Percentiles rank a stretch among this genome's conserved stretches.
Conservation (phyloP, 176 grass and related monocot species). For the Carex scoparia region DNA sequence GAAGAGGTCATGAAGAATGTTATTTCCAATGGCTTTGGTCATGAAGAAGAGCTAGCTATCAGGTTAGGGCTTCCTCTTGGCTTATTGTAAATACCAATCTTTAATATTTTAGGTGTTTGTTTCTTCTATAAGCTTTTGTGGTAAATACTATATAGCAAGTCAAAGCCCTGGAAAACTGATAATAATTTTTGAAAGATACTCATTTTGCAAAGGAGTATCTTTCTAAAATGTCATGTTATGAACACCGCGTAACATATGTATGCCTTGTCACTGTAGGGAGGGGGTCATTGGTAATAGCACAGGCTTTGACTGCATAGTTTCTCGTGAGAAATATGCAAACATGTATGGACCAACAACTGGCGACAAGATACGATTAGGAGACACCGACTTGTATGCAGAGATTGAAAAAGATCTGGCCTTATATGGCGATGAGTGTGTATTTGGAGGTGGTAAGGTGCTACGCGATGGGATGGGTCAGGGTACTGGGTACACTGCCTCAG, state of each 20-base stretch:
- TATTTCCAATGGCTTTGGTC: conserved; percentile 53
- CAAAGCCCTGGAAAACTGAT: not conserved
- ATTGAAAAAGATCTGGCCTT: conserved; percentile 82
- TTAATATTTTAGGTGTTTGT: not conserved
- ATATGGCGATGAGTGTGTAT: conserved; percentile 96
- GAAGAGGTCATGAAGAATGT: conserved; percentile 58
- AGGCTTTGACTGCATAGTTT: conserved; percentile 42
- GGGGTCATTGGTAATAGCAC: conserved; percentile 60
- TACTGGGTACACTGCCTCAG: conserved; percentile 40
- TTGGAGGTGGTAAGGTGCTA: conserved; percentile 94
- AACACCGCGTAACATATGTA: conserved; percentile 19
- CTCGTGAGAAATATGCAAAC: conserved; percentile 80
- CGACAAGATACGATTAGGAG: conserved; percentile 93
- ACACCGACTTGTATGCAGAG: conserved; percentile 83
- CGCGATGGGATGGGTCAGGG: conserved; percentile 95
- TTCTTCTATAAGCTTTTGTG: not conserved
- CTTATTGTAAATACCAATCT: conserved; percentile 13
- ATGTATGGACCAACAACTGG: conserved; percentile 95
- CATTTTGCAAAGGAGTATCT: not conserved
- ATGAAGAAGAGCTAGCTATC: conserved; percentile 62
- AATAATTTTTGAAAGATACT: not conserved
- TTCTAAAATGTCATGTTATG: not conserved
- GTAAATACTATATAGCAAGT: not conserved
- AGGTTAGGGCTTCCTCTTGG: conserved; percentile 38
- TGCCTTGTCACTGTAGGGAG: conserved; percentile 52